Conservation (phyloP, 176 grass and related monocot genomes). For the Cenchrus americanus region DNA sequence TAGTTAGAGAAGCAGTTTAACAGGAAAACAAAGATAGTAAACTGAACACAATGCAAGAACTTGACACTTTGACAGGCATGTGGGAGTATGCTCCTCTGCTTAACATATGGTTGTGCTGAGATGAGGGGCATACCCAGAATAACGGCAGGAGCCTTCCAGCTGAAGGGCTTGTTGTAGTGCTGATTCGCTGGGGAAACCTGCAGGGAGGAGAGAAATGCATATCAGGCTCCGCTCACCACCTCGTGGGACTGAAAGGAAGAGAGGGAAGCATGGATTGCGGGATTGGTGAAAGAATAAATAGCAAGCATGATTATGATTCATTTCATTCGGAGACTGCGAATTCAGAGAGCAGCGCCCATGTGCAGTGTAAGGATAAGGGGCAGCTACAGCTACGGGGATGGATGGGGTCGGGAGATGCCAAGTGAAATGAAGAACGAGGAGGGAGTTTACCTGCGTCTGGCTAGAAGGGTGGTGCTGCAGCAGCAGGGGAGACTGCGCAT, state of each 20-base stretch:
- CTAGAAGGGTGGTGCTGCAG: slow-evolving; percentile 19
- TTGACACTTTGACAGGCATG: neutral
- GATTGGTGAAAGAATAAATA: neutral
- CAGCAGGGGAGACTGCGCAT: slow-evolving; percentile 38
- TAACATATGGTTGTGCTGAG: neutral
- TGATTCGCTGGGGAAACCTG: slow-evolving; percentile 53
- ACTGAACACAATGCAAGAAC: neutral
- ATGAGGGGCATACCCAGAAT: slow-evolving; percentile 55
- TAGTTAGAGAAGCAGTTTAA: neutral
- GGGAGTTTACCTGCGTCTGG: slow-evolving; percentile 15
- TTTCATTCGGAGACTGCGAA: neutral
- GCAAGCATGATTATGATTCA: neutral
- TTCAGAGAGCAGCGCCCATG: too few relatives aligned
- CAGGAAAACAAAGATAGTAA: neutral
- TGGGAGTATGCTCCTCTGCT: neutral
- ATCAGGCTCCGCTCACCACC: neutral
- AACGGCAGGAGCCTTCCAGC: slow-evolving; percentile 75
- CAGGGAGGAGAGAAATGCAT: slow-evolving; percentile 9
- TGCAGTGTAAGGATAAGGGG: too few relatives aligned
- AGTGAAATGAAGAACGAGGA: neutral
- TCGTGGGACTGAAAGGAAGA: neutral
- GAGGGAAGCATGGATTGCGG: neutral
- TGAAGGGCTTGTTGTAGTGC: slow-evolving; percentile 46
- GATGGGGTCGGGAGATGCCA: neutral
- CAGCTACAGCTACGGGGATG: neutral